Evolutionary conservation across 2,329 filamentous ascomycete species (phyloP), one percentile per base, ranked within the genome.

Genomic region (Dothideomycetidae sp.): DNA sequence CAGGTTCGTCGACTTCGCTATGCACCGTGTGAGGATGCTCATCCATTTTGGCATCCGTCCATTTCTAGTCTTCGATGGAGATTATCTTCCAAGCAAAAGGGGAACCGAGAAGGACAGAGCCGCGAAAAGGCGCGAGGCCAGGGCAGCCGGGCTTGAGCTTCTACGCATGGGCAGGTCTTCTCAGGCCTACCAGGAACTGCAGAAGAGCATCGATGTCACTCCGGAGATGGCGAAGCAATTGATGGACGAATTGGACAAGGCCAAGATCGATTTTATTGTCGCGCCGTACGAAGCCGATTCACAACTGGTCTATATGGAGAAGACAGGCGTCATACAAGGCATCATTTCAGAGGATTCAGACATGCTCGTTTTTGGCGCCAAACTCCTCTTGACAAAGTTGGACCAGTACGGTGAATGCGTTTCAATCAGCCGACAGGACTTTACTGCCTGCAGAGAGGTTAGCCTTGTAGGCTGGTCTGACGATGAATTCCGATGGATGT

Each of bases 301-400:
- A n/a, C 88, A 98, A 58, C 70, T 98, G 49, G 86, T 85, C 16
- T 98, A 96, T 53, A 69, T 98, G 26, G 90, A 98, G 59, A 76
- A 77, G 34, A 73, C 83, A 42, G 88, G 88, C 1, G 64, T 86
- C 35, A 80, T 94, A 48, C 66, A 78, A 48, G 92, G 84, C 16
- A 93, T 98, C 45, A 63, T 98, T 23, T 94, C 90, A 0, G 90
- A 98, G 55, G 90, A 98, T 56, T 98, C 90, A 0, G 90, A 98
- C 61, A 66, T 98, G 40, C 65, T 98, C 21, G 90, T 98, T 0
- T 98, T 98, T 49, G 90, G 90, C 11, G 86, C 86, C 15, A 88
- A 84, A 58, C 74, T 82, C 37, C 68, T 98, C 10, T 63, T 98
- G 42, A 96, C 90, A 3, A 98, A 98, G 58, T 68, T 98, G 36